These are phyloP conservation scores for Pochonia chlamydosporia DNA, from an alignment of 2,329 filamentous ascomycete species.

Conservation along the genomic window DNA sequence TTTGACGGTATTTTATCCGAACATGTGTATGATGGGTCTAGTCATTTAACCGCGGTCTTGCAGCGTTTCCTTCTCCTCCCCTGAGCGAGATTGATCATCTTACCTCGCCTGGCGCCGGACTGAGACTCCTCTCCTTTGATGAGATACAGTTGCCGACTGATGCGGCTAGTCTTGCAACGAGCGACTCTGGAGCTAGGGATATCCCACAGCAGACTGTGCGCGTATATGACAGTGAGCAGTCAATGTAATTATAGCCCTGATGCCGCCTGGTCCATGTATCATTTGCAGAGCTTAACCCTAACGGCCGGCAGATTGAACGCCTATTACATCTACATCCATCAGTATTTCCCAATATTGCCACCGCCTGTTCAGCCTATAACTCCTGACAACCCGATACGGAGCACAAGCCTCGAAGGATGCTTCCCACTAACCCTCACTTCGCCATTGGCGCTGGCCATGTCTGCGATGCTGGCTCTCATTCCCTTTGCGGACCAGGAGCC, in stretches of 20 bases:
- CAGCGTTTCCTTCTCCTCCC: neutral
- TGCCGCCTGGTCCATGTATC: too few relatives aligned
- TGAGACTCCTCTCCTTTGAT: neutral
- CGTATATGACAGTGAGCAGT: neutral
- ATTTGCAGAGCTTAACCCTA: neutral
- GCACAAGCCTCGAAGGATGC: neutral
- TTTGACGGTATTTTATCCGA: neutral
- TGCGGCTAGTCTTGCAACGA: neutral
- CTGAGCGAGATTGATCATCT: conserved; percentile 2
- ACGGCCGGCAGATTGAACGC: conserved; percentile 6
- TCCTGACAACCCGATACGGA: neutral
- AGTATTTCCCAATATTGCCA: conserved; percentile 4
- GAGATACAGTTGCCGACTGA: neutral
- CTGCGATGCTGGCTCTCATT: neutral
- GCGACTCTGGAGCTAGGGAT: neutral
- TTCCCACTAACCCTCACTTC: neutral
- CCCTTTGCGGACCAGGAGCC: neutral
- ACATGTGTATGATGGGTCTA: neutral
- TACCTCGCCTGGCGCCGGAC: conserved; percentile 1
- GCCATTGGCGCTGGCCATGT: neutral
- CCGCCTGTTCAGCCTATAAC: neutral
- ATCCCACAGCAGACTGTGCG: neutral
- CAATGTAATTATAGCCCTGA: neutral
- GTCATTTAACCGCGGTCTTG: neutral
- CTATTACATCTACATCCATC: conserved; percentile 4